Evolutionary conservation across 176 grass and related monocot species (phyloP).

Genomic region (Oryza coarctata): DNA sequence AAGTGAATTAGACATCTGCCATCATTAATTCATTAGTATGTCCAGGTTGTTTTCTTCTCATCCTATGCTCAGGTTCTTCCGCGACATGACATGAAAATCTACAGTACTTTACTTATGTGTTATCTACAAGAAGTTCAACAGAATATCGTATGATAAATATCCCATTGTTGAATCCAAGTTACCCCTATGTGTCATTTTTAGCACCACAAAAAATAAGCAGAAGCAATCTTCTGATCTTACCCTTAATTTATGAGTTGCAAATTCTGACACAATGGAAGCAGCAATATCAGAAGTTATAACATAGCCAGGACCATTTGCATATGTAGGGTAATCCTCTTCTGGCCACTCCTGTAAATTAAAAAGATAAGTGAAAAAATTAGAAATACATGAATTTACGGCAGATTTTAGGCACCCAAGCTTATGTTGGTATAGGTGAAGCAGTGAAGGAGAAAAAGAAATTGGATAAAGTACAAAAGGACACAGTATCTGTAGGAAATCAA

Average conservation of each 20-base stretch:
- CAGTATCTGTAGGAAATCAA: background rate
- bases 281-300: conserved; percentile 89
- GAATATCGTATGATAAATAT: conserved; percentile 5
- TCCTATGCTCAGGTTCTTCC: conserved; percentile 23
- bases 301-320: conserved; percentile 98
- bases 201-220: background rate
- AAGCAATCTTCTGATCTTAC: conserved; percentile 50
- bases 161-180: background rate
- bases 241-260: conserved; percentile 77
- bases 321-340: conserved; percentile 90
- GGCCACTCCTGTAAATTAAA: conserved; percentile 82
- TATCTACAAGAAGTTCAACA: background rate
- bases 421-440: background rate
- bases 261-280: conserved; percentile 71
- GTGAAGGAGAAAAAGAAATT: background rate
- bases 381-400: conserved; percentile 18
- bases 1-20: conserved; percentile 25
- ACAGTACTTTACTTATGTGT: background rate
- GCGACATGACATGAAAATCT: background rate
- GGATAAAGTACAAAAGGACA: background rate
- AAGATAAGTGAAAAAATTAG: conserved; percentile 35
- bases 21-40: background rate
- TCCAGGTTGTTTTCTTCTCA: conserved; percentile 9
- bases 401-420: background rate
- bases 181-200: background rate